A percentile compares a stretch with the other conserved stretches of the same genome.
Evolutionary conservation across 1,139 yeast genomes (phyloP).

Genomic region (Debaryomyces subglobosus): DNA sequence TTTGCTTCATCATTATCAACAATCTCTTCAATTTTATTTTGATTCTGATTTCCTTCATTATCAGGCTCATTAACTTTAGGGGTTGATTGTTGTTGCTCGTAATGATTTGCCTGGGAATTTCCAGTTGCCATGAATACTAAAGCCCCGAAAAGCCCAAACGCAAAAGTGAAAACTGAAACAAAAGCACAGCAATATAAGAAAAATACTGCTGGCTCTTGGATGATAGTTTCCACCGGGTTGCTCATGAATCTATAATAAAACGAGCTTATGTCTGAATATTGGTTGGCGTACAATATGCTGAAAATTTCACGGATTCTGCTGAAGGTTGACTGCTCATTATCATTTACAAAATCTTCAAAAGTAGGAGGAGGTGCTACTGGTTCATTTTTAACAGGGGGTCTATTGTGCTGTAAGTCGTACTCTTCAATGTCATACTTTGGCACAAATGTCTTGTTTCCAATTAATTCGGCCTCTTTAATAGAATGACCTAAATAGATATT

Average conservation of each 20-base stretch:
- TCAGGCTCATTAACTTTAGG: slow-evolving; percentile 4
- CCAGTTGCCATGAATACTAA: slow-evolving; percentile 17
- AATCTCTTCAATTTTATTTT: slow-evolving; percentile 20
- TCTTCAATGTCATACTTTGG: slow-evolving; percentile 64
- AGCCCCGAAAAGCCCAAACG: slow-evolving; percentile 33
- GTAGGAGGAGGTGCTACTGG: slow-evolving; percentile 45
- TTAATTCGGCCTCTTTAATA: slow-evolving; percentile 73
- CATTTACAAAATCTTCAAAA: slow-evolving; percentile 41
- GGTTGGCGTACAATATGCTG: slow-evolving; percentile 22
- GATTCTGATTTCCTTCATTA: slow-evolving; percentile 8
- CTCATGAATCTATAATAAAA: slow-evolving; percentile 40
- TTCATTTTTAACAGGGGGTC: slow-evolving; percentile 40
- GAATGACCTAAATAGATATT: slow-evolving; percentile 87
- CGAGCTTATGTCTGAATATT: slow-evolving; percentile 29
- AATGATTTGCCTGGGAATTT: slow-evolving; percentile 11
- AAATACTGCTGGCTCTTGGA: slow-evolving; percentile 51
- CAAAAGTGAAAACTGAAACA: slow-evolving; percentile 39
- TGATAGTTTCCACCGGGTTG: slow-evolving; percentile 47
- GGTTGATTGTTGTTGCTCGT: background rate
- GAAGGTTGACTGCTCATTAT: slow-evolving; percentile 21
- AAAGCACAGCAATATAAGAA: slow-evolving; percentile 48
- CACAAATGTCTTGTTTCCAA: slow-evolving; percentile 76
- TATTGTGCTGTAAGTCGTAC: slow-evolving; percentile 35
- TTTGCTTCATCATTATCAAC: slow-evolving; percentile 13
- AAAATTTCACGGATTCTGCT: slow-evolving; percentile 22